These are phyloP conservation scores for Pythium vanterpoolii DNA, from an alignment of 352 stramenopile species.

Conservation along the genomic window DNA sequence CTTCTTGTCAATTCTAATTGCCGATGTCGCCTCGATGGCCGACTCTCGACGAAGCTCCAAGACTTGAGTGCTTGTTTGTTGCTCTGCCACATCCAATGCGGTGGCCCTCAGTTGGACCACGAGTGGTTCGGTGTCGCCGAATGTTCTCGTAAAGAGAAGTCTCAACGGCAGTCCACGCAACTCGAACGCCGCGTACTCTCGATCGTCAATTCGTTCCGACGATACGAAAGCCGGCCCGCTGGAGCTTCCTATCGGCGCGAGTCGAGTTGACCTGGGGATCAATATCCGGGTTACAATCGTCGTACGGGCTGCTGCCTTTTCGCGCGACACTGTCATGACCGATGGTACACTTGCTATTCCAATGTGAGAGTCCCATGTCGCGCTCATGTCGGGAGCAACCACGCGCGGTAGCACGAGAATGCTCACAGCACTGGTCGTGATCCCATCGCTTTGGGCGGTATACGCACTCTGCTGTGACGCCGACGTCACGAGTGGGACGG, in stretches of 20 bases:
- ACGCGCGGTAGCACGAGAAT: conserved; percentile 14
- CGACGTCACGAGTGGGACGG: conserved; percentile 30
- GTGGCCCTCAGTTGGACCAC: not conserved
- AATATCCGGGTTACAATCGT: not conserved
- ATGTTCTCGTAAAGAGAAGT: not conserved
- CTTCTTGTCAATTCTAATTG: not conserved
- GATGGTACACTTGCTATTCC: not conserved
- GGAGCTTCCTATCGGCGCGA: not conserved
- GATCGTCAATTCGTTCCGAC: not conserved
- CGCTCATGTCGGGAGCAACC: not conserved
- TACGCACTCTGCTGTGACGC: conserved; percentile 26
- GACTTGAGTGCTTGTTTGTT: not conserved
- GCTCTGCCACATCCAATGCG: not conserved
- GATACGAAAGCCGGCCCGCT: not conserved
- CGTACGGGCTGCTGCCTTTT: not conserved
- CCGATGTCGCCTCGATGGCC: not conserved
- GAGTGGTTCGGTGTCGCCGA: not conserved
- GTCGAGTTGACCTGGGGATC: not conserved
- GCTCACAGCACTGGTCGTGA: conserved; percentile 30
- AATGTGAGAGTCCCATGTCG: not conserved
- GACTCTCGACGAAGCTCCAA: conserved; percentile 1
- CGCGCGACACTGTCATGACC: not conserved
- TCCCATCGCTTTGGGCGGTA: conserved; percentile 28
- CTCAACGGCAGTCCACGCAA: not conserved
- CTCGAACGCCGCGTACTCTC: not conserved